These are phyloP conservation scores for Yamadazyma takamatsuzukensis DNA, from an alignment of 805 yeast genomes.

Conservation along the genomic window DNA sequence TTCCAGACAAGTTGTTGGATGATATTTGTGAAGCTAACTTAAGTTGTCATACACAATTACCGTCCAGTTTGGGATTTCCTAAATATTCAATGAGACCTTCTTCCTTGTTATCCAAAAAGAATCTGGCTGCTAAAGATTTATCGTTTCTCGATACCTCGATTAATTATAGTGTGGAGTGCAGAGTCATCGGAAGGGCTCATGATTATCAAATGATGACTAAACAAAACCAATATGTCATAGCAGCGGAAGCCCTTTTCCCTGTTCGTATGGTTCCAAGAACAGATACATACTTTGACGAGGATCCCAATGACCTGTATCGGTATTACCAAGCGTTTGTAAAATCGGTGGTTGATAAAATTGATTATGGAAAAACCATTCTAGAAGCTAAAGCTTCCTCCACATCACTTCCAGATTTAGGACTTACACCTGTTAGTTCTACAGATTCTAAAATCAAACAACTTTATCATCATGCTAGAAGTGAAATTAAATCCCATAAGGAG, in stretches of 20 bases:
- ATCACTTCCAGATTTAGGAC: conserved; percentile 1
- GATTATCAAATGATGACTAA: conserved; percentile 22
- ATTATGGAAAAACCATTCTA: conserved; percentile 8
- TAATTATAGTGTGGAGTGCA: conserved; percentile 34
- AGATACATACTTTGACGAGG: conserved; percentile 10
- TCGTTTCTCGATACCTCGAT: conserved; percentile 33
- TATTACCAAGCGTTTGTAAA: conserved; percentile 34
- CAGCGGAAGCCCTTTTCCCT: conserved; percentile 28
- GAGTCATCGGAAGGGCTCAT: conserved; percentile 38
- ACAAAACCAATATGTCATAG: conserved; percentile 34
- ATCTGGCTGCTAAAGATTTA: conserved; percentile 26
- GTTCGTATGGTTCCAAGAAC: conserved; percentile 35
- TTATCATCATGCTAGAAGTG: conserved; percentile 20
- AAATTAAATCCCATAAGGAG: conserved; percentile 17
- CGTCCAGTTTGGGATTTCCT: conserved; percentile 35
- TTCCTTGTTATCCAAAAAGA: conserved; percentile 20
- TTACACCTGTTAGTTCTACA: conserved; percentile 19
- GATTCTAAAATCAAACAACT: conserved; percentile 23
- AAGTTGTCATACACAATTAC: conserved; percentile 31
- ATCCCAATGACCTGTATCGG: conserved; percentile 16
- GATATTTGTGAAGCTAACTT: conserved; percentile 34
- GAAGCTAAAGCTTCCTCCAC: not conserved
- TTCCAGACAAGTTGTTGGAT: conserved; percentile 40
- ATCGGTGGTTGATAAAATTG: conserved; percentile 18
- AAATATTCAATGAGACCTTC: conserved; percentile 22